Evolutionary conservation across 768 basidiomycete genomes (phyloP).

Genomic region (Dacryopinax primogenitus): DNA sequence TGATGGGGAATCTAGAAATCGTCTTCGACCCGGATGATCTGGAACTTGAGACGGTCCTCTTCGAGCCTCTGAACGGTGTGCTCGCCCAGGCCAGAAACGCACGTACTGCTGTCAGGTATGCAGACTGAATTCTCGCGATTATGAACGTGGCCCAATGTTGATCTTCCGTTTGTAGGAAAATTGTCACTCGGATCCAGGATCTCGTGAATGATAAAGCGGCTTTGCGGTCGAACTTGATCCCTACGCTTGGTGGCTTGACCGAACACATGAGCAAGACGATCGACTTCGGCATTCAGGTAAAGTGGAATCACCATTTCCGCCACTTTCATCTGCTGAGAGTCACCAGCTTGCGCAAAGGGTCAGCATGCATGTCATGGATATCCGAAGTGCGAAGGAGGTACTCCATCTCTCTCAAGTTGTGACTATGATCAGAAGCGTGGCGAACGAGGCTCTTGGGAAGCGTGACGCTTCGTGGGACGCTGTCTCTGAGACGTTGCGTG

Average conservation of each 20-base stretch:
- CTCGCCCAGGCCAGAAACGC: constrained; percentile 71
- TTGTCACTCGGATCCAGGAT: constrained; percentile 74
- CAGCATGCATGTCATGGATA: constrained; percentile 72
- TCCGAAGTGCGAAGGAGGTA: constrained; percentile 59
- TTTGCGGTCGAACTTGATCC: constrained; percentile 54
- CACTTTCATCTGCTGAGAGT: neutral
- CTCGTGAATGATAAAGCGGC: constrained; percentile 58
- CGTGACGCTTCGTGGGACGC: constrained; percentile 63
- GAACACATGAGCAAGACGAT: constrained; percentile 66
- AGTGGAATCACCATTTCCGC: constrained; percentile 20
- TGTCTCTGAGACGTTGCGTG: constrained; percentile 52
- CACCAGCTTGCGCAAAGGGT: constrained; percentile 75
- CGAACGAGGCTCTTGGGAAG: constrained; percentile 54
- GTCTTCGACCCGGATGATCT: constrained; percentile 59
- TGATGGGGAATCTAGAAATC: constrained; percentile 40
- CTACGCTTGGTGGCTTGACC: constrained; percentile 59
- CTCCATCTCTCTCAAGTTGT: constrained; percentile 66
- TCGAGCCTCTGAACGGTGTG: constrained; percentile 68
- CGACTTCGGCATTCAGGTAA: constrained; percentile 80
- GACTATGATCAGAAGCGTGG: constrained; percentile 58
- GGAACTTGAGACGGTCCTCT: constrained; percentile 60
- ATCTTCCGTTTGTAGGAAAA: constrained; percentile 46
- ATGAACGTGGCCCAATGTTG: neutral
- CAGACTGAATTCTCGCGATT: too few relatives aligned
- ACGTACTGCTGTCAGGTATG: constrained; percentile 66